Base-by-base conservation (phyloP, 2,329 filamentous ascomycete species). In the Ilyonectria sp. region DNA sequence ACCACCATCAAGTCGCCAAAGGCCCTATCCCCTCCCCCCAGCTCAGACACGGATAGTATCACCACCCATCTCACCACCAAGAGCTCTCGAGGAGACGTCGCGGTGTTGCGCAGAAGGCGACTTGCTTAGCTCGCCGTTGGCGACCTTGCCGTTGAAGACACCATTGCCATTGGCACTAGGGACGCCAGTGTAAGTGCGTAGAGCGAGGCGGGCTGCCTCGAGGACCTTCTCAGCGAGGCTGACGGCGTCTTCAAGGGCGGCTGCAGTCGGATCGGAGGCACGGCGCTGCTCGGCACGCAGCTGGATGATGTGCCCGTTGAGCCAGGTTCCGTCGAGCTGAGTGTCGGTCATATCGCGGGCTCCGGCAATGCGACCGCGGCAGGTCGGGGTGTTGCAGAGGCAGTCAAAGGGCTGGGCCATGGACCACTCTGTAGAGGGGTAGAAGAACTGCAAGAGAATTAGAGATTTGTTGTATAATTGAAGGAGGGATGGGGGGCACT, bases 351-450 rank as follows among this genome's bases (percentile, higher is more conserved):
- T 91, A 74, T 89, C 85, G 73, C 83, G 86, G 13, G 92, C 92
- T 17, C 92, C 92, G 49, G 81, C 79, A 69, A 94, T 92, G 69
- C 79, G 84, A 17, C 91, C 90, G 59, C 86, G 85, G 80, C 92
- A 94, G 21, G 82, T 81, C 0, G 82, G 71, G 5, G 83, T 84
- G 68, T 85, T 84, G 77, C 92, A 94, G 66, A 87, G 82, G 77
- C 92, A 94, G 67, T 87, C 81, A 76, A 94, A 94, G 4, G 90
- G 86, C 82, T 93, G 91, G 35, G 89, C 89, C 91, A 94, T 93
- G 75, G 84, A 75, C 91, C 91, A 94, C 80, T 94, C 92, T 1
- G 91, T 93, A 60, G 90, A 92, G 4, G 92, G 91, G 74, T 94
- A 94, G 81, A 93, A 94, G 82, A 93, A 94, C 77, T 88, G 59